These are phyloP conservation scores for Scedosporium aurantiacum DNA, from an alignment of 2,329 filamentous ascomycete genomes.

Conservation along the genomic window DNA sequence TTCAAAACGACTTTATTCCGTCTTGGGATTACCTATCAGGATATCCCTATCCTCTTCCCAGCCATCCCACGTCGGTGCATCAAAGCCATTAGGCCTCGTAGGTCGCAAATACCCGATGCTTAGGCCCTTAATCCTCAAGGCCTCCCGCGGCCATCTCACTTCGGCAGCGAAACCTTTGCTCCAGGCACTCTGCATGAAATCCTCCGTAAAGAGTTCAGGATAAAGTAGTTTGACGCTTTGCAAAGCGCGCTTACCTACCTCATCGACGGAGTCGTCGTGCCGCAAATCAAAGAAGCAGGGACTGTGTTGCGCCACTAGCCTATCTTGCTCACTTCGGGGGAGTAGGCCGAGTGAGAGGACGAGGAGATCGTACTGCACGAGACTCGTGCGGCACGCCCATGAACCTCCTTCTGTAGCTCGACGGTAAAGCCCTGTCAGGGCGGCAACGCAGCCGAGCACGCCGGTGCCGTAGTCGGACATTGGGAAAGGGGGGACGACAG, in stretches of 20 bases:
- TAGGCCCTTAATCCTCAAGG: constrained; percentile 32
- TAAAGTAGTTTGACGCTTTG: constrained; percentile 39
- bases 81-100: constrained; percentile 41
- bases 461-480: constrained; percentile 58
- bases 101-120: constrained; percentile 31
- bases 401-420: constrained; percentile 53
- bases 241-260: constrained; percentile 49
- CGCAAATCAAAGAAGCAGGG: constrained; percentile 43
- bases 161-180: constrained; percentile 35
- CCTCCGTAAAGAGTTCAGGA: constrained; percentile 41
- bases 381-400: constrained; percentile 52
- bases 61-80: constrained; percentile 42
- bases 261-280: constrained; percentile 54
- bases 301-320: constrained; percentile 36
- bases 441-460: constrained; percentile 59
- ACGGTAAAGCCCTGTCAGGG: constrained; percentile 51
- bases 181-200: constrained; percentile 26
- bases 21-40: neutral
- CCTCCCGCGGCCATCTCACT: constrained; percentile 28
- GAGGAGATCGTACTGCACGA: constrained; percentile 59
- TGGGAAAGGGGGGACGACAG: constrained; percentile 54
- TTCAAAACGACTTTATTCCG: neutral
- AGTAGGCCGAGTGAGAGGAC: constrained; percentile 51
- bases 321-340: constrained; percentile 37
- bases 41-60: constrained; percentile 1